These are phyloP conservation scores for Penicillium verhagenii DNA, from an alignment of 495 filamentous ascomycete genomes.

Conservation along the genomic window DNA sequence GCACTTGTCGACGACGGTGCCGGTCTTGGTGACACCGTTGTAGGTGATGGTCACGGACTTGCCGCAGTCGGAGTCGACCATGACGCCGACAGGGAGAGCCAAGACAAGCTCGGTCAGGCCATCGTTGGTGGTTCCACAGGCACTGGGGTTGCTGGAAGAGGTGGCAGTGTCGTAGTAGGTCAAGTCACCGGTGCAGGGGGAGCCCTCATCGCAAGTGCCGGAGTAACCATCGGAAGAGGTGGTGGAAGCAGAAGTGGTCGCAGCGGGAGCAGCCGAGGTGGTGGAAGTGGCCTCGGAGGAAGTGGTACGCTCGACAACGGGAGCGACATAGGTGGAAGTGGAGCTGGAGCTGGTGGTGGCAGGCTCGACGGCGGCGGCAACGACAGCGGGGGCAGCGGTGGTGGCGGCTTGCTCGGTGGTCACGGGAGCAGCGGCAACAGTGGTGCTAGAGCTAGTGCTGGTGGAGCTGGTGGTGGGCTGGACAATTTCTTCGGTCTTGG, in stretches of 20 bases:
- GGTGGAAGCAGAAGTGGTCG: slow-evolving; percentile 14
- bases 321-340: slow-evolving; percentile 4
- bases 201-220: slow-evolving; percentile 35
- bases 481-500: slow-evolving; percentile 1
- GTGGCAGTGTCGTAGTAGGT: slow-evolving; percentile 51
- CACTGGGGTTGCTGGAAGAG: slow-evolving; percentile 35
- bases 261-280: slow-evolving; percentile 11
- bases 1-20: slow-evolving; percentile 72
- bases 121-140: slow-evolving; percentile 47
- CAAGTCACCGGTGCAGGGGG: slow-evolving; percentile 40
- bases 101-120: slow-evolving; percentile 41
- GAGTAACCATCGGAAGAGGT: slow-evolving; percentile 23
- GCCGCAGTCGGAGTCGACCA: slow-evolving; percentile 65
- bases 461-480: not conserved
- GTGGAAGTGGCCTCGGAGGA: slow-evolving; percentile 10
- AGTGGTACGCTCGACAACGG: slow-evolving; percentile 5
- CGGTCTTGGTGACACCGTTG: slow-evolving; percentile 54
- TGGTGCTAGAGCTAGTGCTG: slow-evolving; percentile 8
- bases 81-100: slow-evolving; percentile 48
- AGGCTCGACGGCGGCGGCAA: slow-evolving; percentile 12
- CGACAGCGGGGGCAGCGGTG: not conserved
- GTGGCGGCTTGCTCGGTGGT: not conserved
- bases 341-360: slow-evolving; percentile 12
- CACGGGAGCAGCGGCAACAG: not conserved
- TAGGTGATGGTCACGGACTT: slow-evolving; percentile 60